Conservation (phyloP, 1,284 basidiomycete genomes). For the Pseudozyma sp. region DNA sequence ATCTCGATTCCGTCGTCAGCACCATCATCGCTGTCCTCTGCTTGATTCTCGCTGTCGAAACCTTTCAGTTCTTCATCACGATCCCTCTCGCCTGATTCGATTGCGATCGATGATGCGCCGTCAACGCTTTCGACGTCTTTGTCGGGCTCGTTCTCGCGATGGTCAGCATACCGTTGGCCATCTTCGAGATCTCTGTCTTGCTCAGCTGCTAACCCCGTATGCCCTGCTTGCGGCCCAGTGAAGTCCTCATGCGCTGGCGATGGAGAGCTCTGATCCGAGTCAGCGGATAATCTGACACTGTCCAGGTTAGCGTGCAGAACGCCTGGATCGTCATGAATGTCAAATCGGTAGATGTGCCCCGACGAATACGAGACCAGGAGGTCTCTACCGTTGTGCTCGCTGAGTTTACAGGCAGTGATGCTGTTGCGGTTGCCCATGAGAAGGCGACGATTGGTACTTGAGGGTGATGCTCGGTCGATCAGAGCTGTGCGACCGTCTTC, state of each 20-base stretch:
- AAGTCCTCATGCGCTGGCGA: neutral
- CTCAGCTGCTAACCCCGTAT: too few species aligned
- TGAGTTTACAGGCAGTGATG: conserved; percentile 67
- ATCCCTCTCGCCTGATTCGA: neutral
- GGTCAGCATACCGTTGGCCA: too few species aligned
- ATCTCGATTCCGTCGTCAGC: conserved; percentile 3
- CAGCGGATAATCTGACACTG: conserved; percentile 11
- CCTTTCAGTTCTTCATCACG: conserved; percentile 1
- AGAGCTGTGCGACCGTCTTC: conserved; percentile 24
- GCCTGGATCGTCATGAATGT: conserved; percentile 58
- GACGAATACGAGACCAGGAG: conserved; percentile 62
- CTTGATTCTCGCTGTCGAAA: neutral
- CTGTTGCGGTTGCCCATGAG: conserved; percentile 32
- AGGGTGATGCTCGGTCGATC: conserved; percentile 5
- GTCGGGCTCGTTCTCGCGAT: too few species aligned
- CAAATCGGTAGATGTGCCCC: conserved; percentile 63
- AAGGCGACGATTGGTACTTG: conserved; percentile 7
- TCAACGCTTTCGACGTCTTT: neutral
- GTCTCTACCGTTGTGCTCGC: conserved; percentile 57
- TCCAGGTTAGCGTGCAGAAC: conserved; percentile 32
- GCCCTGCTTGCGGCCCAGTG: too few species aligned
- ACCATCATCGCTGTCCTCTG: neutral
- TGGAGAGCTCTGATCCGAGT: conserved; percentile 4
- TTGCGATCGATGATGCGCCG: neutral
- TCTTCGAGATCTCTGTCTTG: too few species aligned